Evolutionary conservation across 306 rosid genomes (phyloP).

Genomic region (Vigna unguiculata): DNA sequence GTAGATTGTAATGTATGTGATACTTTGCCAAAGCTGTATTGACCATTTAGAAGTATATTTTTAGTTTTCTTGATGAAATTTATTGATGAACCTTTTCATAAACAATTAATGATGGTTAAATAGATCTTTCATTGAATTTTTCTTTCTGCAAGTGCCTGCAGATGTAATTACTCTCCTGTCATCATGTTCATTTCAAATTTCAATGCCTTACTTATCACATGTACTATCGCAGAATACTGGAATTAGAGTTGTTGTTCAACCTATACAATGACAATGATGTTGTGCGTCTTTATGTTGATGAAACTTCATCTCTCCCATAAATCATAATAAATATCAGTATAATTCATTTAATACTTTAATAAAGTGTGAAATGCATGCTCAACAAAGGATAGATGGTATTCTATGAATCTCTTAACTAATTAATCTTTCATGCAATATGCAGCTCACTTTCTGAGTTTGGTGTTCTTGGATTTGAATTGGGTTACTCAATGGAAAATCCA

Average conservation of each 20-base stretch:
- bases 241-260: background rate
- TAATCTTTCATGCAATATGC: constrained; percentile 46
- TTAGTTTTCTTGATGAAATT: constrained; percentile 8
- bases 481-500: constrained; percentile 96
- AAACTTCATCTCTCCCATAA: constrained; percentile 25
- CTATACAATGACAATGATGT: background rate
- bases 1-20: background rate
- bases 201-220: background rate
- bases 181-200: constrained; percentile 8
- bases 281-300: constrained; percentile 25
- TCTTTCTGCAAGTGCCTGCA: background rate
- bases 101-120: background rate
- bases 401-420: constrained; percentile 22
- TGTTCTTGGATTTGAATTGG: constrained; percentile 96
- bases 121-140: constrained; percentile 12
- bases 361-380: background rate
- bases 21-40: background rate
- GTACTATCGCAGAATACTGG: background rate
- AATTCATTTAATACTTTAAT: constrained; percentile 1
- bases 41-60: constrained; percentile 19
- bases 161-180: background rate
- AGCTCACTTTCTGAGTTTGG: constrained; percentile 98
- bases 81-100: background rate
- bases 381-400: constrained; percentile 22
- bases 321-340: background rate